Evolutionary conservation across 2,329 filamentous ascomycete species (phyloP), one percentile per base, ranked within the genome.

Genomic region (Beauveria sp.): DNA sequence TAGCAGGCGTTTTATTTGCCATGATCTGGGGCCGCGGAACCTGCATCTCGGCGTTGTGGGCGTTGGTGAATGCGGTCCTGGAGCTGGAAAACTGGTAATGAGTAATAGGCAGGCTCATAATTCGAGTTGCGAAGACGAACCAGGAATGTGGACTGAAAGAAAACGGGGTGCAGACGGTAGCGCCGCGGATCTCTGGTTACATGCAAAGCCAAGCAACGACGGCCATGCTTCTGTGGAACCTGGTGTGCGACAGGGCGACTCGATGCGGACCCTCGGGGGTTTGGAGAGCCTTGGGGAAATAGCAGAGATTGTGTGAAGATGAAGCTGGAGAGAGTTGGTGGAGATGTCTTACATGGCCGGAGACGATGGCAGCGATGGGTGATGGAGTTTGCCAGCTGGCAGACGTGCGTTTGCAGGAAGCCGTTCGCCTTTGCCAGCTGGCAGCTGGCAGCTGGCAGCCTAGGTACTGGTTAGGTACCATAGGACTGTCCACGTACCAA

Each of bases 121-220:
- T 53, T 44, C 44, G 20, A 34, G 30, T 28, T 50, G 55, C 30
- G 24, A 56, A 20, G 18, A 41, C 20, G 20, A 47, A 43, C 34
- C 34, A 51, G 50, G 34, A 37, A 16, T 37, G 56, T 44, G 37
- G 47, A 28, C 46, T 56, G 26, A 14, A 37, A 40, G 30, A 41
- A 16, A 28, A 52, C 37, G 55, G 56, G 56, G 24, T 47, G 26
- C 47, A 44, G 37, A n/a, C 47, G 26, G 40, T 46, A 54, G 48
- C 57, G 57, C 10, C 50, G 50, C 28, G 50, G 48, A 59, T 59
- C 57, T 46, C 10, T 44, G 5, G 5, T 37, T 37, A 48, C 46
- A 34, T 18, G 57, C 26, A 16, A 53, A 54, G 56, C 56, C 48
- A 59, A 59, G 57, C 57, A 53, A 40, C 28, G 26, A 51, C n/a